Base-by-base conservation (phyloP, 108 stramenopile species). In the Epithemia pelagica region DNA sequence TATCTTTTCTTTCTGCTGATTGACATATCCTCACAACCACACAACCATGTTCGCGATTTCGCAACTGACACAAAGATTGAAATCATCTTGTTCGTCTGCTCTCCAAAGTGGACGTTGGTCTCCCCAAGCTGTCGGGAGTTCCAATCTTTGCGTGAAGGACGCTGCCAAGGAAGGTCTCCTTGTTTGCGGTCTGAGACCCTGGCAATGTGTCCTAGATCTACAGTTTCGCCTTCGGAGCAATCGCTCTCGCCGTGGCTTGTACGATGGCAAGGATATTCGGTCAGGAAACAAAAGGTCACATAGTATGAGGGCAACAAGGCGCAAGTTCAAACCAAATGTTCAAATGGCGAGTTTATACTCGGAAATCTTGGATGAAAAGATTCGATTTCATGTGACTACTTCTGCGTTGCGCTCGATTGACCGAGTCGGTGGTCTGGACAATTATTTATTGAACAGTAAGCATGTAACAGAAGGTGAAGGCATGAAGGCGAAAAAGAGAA, bases 251-350 rank as follows among this genome's bases (percentile, higher is more conserved):
- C 83, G 93, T 21, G 90, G 93, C 46, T 67, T 91, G 58, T 91
- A 88, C 80, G 85, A 91, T 65, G 90, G 90, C 57, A 83, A 82
- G 54, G 90, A 91, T 66, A 73, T 89, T 33, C 84, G 89, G 32
- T 74, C 68, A 33, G 88, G 90, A 28, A 90, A 90, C 80, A 91
- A 83, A 53, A 76, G 89, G 19, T 86, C 88, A 32, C 88, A 86
- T 71, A 78, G 73, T 68, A 79, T 86, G 74, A 83, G 78, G 61
- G 76, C 80, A 58, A 91, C 85, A 19, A 82, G 75, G 64, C 79
- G 93, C 59, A 85, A 70, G 66, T 91, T 88, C 82, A 86, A 89
- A 64, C 90, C 93, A 10, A 94, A 94, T 59, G 81, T 87, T 1
- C 82, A 85, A 25, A 57, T 56, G 25, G 89, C 91, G 69, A 66